Conservation (phyloP, 306 rosid genomes). For the Sicyos edulis region DNA sequence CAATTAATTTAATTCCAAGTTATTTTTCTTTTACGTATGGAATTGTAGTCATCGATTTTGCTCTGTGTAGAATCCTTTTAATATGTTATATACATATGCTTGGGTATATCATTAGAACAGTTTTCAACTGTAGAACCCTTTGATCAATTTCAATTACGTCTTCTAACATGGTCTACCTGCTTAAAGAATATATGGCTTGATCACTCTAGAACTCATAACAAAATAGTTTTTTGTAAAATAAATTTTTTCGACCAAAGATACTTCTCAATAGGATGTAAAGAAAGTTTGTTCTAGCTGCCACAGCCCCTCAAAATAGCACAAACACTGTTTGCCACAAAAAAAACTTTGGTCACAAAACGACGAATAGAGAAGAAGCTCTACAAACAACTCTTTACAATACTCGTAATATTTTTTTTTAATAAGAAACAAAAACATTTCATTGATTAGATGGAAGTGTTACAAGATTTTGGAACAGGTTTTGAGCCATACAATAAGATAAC, state of each 20-base stretch:
- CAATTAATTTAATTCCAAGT: neutral
- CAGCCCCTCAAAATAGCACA: too few relatives aligned
- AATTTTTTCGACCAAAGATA: neutral
- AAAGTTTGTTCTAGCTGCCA: conserved; percentile 10
- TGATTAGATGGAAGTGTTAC: too few relatives aligned
- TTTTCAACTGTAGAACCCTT: neutral
- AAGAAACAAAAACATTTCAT: too few relatives aligned
- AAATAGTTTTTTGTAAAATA: neutral
- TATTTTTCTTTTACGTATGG: neutral
- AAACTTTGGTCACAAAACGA: too few relatives aligned
- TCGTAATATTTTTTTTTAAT: too few relatives aligned
- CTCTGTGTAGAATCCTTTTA: too few relatives aligned
- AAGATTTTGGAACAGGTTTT: too few relatives aligned
- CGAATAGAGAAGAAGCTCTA: too few relatives aligned
- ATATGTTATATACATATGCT: neutral
- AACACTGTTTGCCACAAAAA: too few relatives aligned
- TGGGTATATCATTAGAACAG: neutral
- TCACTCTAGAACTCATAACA: neutral
- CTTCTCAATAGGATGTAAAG: conserved; percentile 3
- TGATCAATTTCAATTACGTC: neutral
- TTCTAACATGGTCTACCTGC: conserved; percentile 1
- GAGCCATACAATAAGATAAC: too few relatives aligned
- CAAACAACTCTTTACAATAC: too few relatives aligned
- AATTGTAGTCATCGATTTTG: neutral
- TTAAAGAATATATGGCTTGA: neutral